These are phyloP conservation scores for Fraxinus velutina DNA, from an alignment of 305 asterid genomes.

Conservation along the genomic window DNA sequence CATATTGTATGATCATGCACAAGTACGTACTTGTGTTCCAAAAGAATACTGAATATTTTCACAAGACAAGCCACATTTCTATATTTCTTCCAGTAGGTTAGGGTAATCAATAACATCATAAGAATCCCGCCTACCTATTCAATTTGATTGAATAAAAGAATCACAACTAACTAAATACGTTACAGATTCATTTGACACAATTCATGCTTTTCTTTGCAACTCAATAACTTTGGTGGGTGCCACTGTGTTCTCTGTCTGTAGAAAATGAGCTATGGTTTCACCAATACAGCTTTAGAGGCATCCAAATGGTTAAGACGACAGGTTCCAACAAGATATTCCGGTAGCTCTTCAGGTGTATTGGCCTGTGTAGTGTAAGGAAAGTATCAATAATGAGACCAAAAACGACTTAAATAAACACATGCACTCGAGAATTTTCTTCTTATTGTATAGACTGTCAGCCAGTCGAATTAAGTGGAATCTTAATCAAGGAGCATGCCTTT, in stretches of 20 bases:
- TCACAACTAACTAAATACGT: conserved; percentile 21
- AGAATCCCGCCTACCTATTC: not conserved
- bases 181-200: conserved; percentile 15
- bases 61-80: not conserved
- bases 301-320: conserved; percentile 55
- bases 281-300: conserved; percentile 38
- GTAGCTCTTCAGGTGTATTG: conserved; percentile 52
- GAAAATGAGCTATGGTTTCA: conserved; percentile 30
- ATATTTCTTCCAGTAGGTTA: not conserved
- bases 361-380: conserved; percentile 32
- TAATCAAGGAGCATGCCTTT: conserved; percentile 1
- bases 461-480: not conserved
- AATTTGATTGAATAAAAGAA: conserved; percentile 28
- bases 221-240: conserved; percentile 10
- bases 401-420: not conserved
- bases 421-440: not conserved
- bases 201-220: conserved; percentile 3
- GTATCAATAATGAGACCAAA: not conserved
- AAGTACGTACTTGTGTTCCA: not conserved
- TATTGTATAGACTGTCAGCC: not conserved
- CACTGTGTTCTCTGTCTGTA: conserved; percentile 2
- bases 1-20: not conserved
- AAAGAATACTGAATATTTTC: not conserved
- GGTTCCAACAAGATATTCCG: conserved; percentile 54
- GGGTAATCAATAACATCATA: not conserved